Evolutionary conservation across 495 filamentous ascomycete species (phyloP).

Genomic region (Amniculicola lignicola): DNA sequence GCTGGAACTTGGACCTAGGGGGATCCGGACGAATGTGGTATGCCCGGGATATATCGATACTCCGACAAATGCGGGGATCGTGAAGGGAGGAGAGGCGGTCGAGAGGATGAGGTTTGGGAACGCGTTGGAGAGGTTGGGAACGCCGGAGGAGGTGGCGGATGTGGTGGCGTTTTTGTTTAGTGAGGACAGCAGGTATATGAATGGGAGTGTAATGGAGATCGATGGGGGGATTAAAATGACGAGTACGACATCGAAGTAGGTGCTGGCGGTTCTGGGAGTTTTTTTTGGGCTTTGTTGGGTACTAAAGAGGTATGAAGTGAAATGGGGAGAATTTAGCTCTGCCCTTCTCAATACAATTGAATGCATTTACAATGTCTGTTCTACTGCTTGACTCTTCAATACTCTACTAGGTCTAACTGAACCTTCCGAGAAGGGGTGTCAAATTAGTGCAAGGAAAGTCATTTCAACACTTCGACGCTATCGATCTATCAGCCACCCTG

Average conservation of each 20-base stretch:
- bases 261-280: neutral
- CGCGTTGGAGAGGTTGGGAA: conserved; percentile 52
- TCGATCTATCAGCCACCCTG: no score
- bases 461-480: no score
- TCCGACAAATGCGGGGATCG: conserved; percentile 43
- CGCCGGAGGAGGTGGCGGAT: conserved; percentile 52
- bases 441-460: no score
- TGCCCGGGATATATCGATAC: conserved; percentile 53
- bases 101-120: conserved; percentile 38
- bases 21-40: conserved; percentile 54
- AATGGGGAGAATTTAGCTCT: no score
- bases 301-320: no score
- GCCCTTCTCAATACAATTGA: no score
- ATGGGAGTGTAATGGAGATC: conserved; percentile 54
- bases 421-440: no score
- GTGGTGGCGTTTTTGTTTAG: conserved; percentile 55
- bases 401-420: no score
- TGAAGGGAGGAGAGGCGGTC: conserved; percentile 41
- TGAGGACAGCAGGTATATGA: conserved; percentile 50
- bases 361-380: no score
- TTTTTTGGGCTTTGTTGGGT: no score
- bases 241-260: conserved; percentile 13
- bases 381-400: no score
- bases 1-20: conserved; percentile 51
- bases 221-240: conserved; percentile 41